Conservation (phyloP, 768 basidiomycete species). For the Rhodotorula toruloides region DNA sequence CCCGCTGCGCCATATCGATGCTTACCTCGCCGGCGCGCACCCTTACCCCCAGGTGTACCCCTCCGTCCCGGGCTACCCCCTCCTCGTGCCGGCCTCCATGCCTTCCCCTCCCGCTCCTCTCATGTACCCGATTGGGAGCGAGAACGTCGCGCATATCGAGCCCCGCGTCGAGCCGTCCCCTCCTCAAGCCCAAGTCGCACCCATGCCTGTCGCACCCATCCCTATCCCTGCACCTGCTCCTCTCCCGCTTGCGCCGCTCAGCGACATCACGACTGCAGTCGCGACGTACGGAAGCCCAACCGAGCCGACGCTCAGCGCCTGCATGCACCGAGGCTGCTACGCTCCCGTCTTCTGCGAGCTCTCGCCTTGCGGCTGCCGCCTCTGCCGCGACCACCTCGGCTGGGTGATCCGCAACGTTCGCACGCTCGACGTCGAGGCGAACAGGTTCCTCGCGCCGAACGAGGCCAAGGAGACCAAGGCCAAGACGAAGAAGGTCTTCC, state of each 20-base stretch:
- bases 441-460: neutral
- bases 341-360: slow-evolving; percentile 8
- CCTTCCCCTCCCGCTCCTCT: too few relatives aligned
- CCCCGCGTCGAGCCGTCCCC: too few relatives aligned
- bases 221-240: too few relatives aligned
- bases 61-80: too few relatives aligned
- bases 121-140: too few relatives aligned
- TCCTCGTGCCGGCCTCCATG: too few relatives aligned
- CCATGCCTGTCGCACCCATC: too few relatives aligned
- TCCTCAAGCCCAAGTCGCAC: too few relatives aligned
- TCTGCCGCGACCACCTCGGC: slow-evolving; percentile 25
- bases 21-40: neutral
- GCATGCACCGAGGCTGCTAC: neutral
- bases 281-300: too few relatives aligned
- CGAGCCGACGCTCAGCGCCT: neutral
- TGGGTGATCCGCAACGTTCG: neutral
- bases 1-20: slow-evolving; percentile 13
- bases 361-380: slow-evolving; percentile 15
- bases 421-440: neutral
- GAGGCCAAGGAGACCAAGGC: neutral
- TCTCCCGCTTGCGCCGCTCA: too few relatives aligned
- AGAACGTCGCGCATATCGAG: too few relatives aligned
- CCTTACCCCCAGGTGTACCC: too few relatives aligned
- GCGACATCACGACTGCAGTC: neutral
- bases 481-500: slow-evolving; percentile 8